Evolutionary conservation across 2,329 filamentous ascomycete genomes (phyloP), one percentile per base, ranked within the genome.

Genomic region (Fusarium musae): DNA sequence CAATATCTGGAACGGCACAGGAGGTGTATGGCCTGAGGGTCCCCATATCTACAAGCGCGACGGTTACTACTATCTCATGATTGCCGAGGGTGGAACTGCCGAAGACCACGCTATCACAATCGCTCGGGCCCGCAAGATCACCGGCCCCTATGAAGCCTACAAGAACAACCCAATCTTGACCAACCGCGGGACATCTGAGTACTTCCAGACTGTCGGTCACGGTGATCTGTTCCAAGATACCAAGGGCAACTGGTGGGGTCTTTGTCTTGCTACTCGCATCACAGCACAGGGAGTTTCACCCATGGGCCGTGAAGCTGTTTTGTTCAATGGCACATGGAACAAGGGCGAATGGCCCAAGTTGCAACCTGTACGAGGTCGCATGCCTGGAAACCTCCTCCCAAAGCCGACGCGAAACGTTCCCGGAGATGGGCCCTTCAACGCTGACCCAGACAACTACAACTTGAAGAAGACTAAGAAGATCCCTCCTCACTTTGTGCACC

Each of bases 1-100:
- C 1, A 82, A 75, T 11, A 82, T 87, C 26, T 87, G 87, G 86
- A 84, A 85, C 37, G 86, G 87, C 2, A 86, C 84, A 0, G 84
- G 84, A 0, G 83, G 9, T 39, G 79, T 60, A 70, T 83, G 74
- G 16, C 79, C 88, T 0, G 88, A 90, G 70, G 89, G 88, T 0
- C 87, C 88, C 0, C 87, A 89, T 54, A 83, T 90, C 15, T 77
- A 77, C 73, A 84, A 84, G 62, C 80, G 80, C 3, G 83, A 82
- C 9, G 78, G 75, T 0, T 85, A 81, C 53, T 85, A 83, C 54
- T 86, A 85, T 63, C 78, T 86, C 9, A 80, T 85, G 50, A 85
- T 85, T 9, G 82, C 84, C 0, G 84, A 86, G 49, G 85, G 84
- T 0, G 85, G 85, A 12, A 87, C 85, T 2, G 79, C 76, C 9